phyloP scores from a whole-genome alignment of 352 stramenopile species.

The Globisporangium perplexum region DNA sequence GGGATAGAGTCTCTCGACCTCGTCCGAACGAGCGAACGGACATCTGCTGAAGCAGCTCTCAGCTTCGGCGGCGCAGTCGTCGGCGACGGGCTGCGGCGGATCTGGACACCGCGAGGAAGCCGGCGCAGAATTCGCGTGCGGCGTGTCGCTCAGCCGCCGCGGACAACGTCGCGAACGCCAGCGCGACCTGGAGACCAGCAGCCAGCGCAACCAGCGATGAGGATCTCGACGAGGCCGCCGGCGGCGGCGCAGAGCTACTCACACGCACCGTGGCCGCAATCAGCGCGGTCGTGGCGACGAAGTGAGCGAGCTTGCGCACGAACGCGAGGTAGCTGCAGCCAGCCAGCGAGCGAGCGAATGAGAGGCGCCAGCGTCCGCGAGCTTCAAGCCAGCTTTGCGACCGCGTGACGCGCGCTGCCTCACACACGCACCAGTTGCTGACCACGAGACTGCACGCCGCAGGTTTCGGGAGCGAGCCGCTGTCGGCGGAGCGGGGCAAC shows the following conservation, averaged over 20 bases:
- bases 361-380: not conserved
- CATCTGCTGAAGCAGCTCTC: too few species aligned
- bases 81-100: not conserved
- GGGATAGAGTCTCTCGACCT: too few species aligned
- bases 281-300: slow-evolving; percentile 14
- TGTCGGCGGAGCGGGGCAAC: slow-evolving; percentile 9
- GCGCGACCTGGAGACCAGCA: slow-evolving; percentile 7
- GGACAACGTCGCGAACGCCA: slow-evolving; percentile 15
- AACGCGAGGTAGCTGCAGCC: slow-evolving; percentile 15
- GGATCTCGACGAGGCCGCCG: too few species aligned
- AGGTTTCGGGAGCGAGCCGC: slow-evolving; percentile 9
- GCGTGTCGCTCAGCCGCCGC: slow-evolving; percentile 8
- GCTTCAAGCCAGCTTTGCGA: too few species aligned
- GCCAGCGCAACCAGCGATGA: too few species aligned
- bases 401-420: not conserved
- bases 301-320: slow-evolving; percentile 18
- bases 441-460: slow-evolving; percentile 24
- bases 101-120: slow-evolving; percentile 8
- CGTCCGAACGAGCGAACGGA: too few species aligned
- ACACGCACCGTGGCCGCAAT: slow-evolving; percentile 11
- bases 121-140: not conserved
- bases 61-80: too few species aligned
- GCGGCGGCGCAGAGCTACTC: not conserved
- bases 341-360: not conserved
- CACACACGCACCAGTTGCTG: slow-evolving; percentile 21